Evolutionary conservation across 2,329 filamentous ascomycete genomes (phyloP).

Genomic region (Aspergillus sp.): DNA sequence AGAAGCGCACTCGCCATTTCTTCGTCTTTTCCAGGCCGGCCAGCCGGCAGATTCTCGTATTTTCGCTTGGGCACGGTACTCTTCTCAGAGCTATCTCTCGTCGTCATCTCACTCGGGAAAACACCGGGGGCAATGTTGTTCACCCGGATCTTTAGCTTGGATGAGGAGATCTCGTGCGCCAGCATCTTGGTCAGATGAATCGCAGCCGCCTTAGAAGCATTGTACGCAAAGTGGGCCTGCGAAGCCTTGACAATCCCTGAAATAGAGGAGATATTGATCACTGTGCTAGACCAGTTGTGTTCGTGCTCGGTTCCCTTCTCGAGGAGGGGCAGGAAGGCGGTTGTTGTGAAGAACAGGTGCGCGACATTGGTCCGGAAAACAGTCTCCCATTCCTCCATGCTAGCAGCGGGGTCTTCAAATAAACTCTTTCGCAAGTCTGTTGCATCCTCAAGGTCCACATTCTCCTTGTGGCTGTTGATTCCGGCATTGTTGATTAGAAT

Average conservation of each 20-base stretch:
- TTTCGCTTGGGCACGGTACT: slow-evolving; percentile 56
- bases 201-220: slow-evolving; percentile 70
- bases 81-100: slow-evolving; percentile 57
- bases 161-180: slow-evolving; percentile 59
- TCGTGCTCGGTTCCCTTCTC: slow-evolving; percentile 61
- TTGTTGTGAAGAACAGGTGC: slow-evolving; percentile 68
- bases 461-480: slow-evolving; percentile 53
- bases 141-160: slow-evolving; percentile 54
- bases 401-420: slow-evolving; percentile 59
- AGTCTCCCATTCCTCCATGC: slow-evolving; percentile 65
- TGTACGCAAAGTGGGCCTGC: slow-evolving; percentile 73
- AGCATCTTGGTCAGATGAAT: slow-evolving; percentile 70
- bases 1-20: slow-evolving; percentile 65
- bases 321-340: slow-evolving; percentile 66
- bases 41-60: slow-evolving; percentile 56
- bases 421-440: slow-evolving; percentile 52
- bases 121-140: slow-evolving; percentile 66
- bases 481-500: slow-evolving; percentile 69
- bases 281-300: slow-evolving; percentile 52
- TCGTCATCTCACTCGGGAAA: slow-evolving; percentile 65
- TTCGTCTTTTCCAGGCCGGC: slow-evolving; percentile 57
- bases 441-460: slow-evolving; percentile 50
- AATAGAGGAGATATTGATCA: slow-evolving; percentile 72
- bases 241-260: slow-evolving; percentile 67
- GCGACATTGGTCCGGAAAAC: slow-evolving; percentile 73